Conservation (phyloP, 108 stramenopile species). For the Cyclotella distinguenda region DNA sequence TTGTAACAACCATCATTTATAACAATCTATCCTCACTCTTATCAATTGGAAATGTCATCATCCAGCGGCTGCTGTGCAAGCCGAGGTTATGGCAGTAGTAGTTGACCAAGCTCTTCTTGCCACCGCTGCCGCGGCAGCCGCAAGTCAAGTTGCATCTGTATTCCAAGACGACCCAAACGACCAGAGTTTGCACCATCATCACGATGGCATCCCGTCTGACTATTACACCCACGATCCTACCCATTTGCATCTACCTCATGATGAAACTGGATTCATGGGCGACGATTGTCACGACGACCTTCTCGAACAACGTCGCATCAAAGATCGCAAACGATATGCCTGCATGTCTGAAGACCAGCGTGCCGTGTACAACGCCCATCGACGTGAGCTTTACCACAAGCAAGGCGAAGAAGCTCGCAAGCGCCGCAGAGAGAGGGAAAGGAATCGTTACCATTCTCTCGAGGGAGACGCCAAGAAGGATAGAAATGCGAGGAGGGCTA, state of each 20-base stretch:
- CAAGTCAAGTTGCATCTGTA: conserved; percentile 33
- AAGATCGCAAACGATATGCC: conserved; percentile 82
- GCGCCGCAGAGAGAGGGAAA: conserved; percentile 74
- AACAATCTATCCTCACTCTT: background rate
- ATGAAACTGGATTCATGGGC: background rate
- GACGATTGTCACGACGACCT: conserved; percentile 61
- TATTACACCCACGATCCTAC: background rate
- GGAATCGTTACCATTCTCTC: conserved; percentile 70
- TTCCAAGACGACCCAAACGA: background rate
- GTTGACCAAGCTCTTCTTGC: conserved; percentile 45
- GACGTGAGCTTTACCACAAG: conserved; percentile 82
- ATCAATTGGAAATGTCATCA: background rate
- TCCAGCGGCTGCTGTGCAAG: conserved; percentile 37
- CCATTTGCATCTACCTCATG: background rate
- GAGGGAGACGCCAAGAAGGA: conserved; percentile 54
- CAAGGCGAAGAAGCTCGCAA: conserved; percentile 69
- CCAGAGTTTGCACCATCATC: background rate
- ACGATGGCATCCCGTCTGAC: background rate
- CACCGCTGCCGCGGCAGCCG: conserved; percentile 50
- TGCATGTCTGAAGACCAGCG: conserved; percentile 77
- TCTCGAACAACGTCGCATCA: conserved; percentile 70
- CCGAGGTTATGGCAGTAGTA: conserved; percentile 41
- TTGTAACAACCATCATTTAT: background rate
- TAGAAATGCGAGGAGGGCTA: conserved; percentile 73
- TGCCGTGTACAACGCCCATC: conserved; percentile 77